These are phyloP conservation scores for Haplosporangium sp. DNA, from an alignment of 371 early-diverging fungal species.

Conservation along the genomic window DNA sequence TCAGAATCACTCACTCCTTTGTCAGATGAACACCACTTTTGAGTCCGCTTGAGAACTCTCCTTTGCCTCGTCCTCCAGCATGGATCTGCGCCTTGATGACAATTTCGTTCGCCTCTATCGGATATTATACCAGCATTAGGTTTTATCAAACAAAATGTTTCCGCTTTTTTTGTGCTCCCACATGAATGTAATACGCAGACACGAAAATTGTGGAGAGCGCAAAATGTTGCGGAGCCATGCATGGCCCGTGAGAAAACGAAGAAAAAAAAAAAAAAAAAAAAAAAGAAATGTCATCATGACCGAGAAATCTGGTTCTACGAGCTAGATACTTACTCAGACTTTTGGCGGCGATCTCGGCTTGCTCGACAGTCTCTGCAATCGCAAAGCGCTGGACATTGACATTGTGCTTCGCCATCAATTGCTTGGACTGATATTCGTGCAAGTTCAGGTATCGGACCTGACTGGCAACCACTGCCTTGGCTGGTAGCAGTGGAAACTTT, in stretches of 20 bases:
- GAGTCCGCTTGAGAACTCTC: slow-evolving; percentile 69
- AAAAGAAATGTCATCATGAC: background rate
- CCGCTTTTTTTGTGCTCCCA: slow-evolving; percentile 3
- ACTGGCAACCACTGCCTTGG: slow-evolving; percentile 30
- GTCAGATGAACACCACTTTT: slow-evolving; percentile 70
- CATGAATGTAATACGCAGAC: too few species aligned
- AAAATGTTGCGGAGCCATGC: slow-evolving; percentile 1
- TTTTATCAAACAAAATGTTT: background rate
- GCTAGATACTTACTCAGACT: slow-evolving; percentile 56
- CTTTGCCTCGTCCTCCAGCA: slow-evolving; percentile 78
- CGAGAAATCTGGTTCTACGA: background rate
- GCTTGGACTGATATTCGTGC: slow-evolving; percentile 65
- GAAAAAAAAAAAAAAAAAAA: background rate
- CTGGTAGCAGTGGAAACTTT: slow-evolving; percentile 15
- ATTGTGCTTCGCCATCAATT: slow-evolving; percentile 66
- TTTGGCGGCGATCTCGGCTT: slow-evolving; percentile 67
- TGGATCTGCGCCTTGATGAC: slow-evolving; percentile 80
- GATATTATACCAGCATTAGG: background rate
- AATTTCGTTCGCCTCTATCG: slow-evolving; percentile 58
- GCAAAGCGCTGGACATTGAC: slow-evolving; percentile 66
- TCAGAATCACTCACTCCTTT: slow-evolving; percentile 25
- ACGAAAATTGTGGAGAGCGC: too few species aligned
- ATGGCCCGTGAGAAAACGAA: slow-evolving; percentile 14
- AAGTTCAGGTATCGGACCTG: slow-evolving; percentile 51
- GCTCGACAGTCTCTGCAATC: slow-evolving; percentile 63